phyloP scores from a whole-genome alignment of 805 yeast species.

The Metschnikowia borealis region DNA sequence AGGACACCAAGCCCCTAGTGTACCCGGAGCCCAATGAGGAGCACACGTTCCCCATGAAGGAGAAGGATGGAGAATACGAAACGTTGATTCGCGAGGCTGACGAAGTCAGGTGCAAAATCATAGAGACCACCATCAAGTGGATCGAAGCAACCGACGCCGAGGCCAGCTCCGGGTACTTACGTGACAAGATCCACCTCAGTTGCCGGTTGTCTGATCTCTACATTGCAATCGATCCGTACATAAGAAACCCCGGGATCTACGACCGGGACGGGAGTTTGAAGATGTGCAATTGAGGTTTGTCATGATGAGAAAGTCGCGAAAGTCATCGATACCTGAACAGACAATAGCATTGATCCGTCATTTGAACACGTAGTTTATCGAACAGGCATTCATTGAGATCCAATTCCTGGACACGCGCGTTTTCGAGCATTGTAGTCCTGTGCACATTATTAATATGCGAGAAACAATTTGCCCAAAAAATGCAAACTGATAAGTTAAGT shows the following conservation, averaged over 20 bases:
- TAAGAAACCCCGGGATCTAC: slow-evolving; percentile 72
- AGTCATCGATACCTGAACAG: neutral
- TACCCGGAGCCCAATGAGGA: slow-evolving; percentile 62
- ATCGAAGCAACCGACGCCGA: slow-evolving; percentile 55
- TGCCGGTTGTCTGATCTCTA: slow-evolving; percentile 58
- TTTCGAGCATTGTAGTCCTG: too few relatives aligned
- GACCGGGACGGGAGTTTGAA: slow-evolving; percentile 67
- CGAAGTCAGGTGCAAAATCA: slow-evolving; percentile 48
- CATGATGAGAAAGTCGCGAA: neutral
- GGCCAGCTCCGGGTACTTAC: slow-evolving; percentile 45
- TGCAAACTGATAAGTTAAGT: too few relatives aligned
- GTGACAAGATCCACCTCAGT: slow-evolving; percentile 53
- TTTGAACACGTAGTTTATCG: too few relatives aligned
- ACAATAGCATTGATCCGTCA: too few relatives aligned
- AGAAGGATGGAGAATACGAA: slow-evolving; percentile 40
- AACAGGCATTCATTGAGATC: too few relatives aligned
- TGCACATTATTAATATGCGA: too few relatives aligned
- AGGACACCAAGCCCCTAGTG: slow-evolving; percentile 51
- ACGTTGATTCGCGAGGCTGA: slow-evolving; percentile 50
- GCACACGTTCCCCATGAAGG: slow-evolving; percentile 32
- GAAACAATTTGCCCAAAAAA: too few relatives aligned
- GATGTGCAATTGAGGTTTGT: slow-evolving; percentile 11
- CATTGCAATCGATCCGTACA: slow-evolving; percentile 69
- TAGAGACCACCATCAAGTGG: slow-evolving; percentile 74
- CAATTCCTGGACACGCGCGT: too few relatives aligned